Evolutionary conservation across 306 rosid species (phyloP).

Genomic region (Sesbania bispinosa): DNA sequence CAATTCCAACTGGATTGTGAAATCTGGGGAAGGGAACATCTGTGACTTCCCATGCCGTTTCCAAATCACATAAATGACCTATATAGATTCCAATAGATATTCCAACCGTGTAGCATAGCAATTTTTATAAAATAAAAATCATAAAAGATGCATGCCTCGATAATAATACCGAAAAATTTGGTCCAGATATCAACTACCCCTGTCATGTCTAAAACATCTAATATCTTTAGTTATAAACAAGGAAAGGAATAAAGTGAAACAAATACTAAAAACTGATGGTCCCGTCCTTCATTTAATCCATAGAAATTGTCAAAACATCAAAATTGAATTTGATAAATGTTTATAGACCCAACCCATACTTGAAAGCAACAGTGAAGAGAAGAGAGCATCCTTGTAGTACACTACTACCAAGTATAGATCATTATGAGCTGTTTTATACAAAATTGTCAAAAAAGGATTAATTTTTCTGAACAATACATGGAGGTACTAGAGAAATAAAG

Average conservation of each 20-base stretch:
- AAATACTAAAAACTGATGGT: neutral
- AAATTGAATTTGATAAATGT: neutral
- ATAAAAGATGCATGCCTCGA: neutral
- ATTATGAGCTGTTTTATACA: neutral
- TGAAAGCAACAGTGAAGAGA: neutral
- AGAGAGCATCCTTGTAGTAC: neutral
- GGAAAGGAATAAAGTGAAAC: neutral
- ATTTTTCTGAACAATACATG: too few relatives aligned
- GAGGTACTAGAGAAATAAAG: neutral
- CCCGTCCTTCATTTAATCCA: neutral
- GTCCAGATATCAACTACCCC: slow-evolving; percentile 33
- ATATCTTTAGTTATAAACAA: neutral
- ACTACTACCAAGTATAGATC: neutral
- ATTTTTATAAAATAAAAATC: too few relatives aligned
- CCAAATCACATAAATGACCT: neutral
- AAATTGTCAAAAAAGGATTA: neutral
- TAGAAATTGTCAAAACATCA: slow-evolving; percentile 7
- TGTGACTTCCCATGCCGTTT: neutral
- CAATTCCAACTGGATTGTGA: slow-evolving; percentile 14
- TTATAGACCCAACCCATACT: too few relatives aligned
- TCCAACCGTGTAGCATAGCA: too few relatives aligned
- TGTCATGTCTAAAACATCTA: slow-evolving; percentile 6
- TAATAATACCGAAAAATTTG: neutral
- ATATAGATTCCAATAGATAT: too few relatives aligned
- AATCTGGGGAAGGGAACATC: slow-evolving; percentile 55